Conservation (phyloP, 2,329 filamentous ascomycete species). For the Penicillium hesseltinei region DNA sequence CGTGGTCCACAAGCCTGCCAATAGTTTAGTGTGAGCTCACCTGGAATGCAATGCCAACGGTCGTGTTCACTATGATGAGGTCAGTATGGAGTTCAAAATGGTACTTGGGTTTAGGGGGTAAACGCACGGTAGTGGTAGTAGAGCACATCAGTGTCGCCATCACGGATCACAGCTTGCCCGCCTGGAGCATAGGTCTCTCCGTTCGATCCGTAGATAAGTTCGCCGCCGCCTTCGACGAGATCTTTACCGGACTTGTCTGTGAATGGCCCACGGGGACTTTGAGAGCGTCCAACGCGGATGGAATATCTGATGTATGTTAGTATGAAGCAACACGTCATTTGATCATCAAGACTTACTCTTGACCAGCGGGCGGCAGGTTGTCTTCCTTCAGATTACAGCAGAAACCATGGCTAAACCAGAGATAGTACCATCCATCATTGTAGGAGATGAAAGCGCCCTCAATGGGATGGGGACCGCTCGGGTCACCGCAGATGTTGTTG, state of each 20-base stretch:
- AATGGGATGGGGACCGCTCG: constrained; percentile 31
- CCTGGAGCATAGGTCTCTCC: constrained; percentile 64
- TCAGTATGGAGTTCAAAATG: constrained; percentile 3
- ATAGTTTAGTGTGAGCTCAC: constrained; percentile 18
- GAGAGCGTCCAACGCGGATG: constrained; percentile 62
- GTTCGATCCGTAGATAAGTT: constrained; percentile 59
- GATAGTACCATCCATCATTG: constrained; percentile 32
- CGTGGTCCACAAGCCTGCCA: constrained; percentile 14
- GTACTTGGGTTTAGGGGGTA: too few relatives aligned
- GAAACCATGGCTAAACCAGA: constrained; percentile 37
- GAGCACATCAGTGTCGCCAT: constrained; percentile 36
- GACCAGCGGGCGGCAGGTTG: constrained; percentile 50
- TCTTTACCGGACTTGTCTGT: constrained; percentile 53
- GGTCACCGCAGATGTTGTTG: constrained; percentile 30
- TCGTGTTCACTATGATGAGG: constrained; percentile 28
- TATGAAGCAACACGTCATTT: background rate
- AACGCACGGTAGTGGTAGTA: constrained; percentile 38
- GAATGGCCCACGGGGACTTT: constrained; percentile 53
- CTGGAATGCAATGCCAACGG: constrained; percentile 30
- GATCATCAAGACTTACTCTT: constrained; percentile 41
- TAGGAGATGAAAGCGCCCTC: constrained; percentile 35
- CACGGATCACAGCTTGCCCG: constrained; percentile 60
- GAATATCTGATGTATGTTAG: constrained; percentile 48
- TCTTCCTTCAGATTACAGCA: constrained; percentile 32
- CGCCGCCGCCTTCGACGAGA: constrained; percentile 59